Percentiles rank a stretch among this genome's conserved stretches.
Evolutionary conservation across 2,329 filamentous ascomycete species (phyloP).

Genomic region (Exophiala spinifera): DNA sequence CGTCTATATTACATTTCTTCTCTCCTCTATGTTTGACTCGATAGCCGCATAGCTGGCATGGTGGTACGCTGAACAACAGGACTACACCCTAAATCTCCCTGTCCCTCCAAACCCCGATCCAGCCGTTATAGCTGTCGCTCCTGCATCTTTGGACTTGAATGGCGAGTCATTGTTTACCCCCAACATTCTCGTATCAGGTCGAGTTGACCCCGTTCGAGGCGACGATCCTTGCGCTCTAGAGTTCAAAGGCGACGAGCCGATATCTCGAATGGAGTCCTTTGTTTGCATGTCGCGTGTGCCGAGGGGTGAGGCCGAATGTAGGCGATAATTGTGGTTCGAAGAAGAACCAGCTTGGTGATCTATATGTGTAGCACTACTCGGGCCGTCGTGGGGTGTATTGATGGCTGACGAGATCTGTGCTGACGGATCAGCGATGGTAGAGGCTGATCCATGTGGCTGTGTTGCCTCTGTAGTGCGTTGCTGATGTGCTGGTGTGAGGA

Average conservation of each 20-base stretch:
- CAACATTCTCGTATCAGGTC: slow-evolving; percentile 8
- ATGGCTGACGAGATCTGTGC: slow-evolving; percentile 42
- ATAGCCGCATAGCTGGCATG: background rate
- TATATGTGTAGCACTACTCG: slow-evolving; percentile 37
- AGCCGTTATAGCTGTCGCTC: slow-evolving; percentile 18
- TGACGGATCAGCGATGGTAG: slow-evolving; percentile 45
- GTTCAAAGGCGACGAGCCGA: slow-evolving; percentile 21
- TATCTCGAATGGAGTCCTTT: slow-evolving; percentile 17
- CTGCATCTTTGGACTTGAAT: slow-evolving; percentile 8
- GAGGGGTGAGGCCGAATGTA: slow-evolving; percentile 23
- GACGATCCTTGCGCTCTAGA: slow-evolving; percentile 16
- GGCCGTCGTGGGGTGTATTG: slow-evolving; percentile 43
- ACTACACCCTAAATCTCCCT: slow-evolving; percentile 33
- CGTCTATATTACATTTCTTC: too few species aligned
- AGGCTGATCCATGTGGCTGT: slow-evolving; percentile 45
- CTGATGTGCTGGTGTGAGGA: slow-evolving; percentile 44
- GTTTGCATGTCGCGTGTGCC: slow-evolving; percentile 18
- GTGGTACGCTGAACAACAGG: slow-evolving; percentile 28
- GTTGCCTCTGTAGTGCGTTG: slow-evolving; percentile 43
- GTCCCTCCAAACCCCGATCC: slow-evolving; percentile 15
- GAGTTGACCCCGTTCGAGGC: slow-evolving; percentile 6
- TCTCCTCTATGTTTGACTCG: too few species aligned
- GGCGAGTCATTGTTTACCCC: slow-evolving; percentile 12
- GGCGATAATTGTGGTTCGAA: slow-evolving; percentile 15
- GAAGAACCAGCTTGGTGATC: slow-evolving; percentile 13